phyloP scores from a whole-genome alignment of 192 early-diverging fungal genomes.

The Dimargaris xerosporica region DNA sequence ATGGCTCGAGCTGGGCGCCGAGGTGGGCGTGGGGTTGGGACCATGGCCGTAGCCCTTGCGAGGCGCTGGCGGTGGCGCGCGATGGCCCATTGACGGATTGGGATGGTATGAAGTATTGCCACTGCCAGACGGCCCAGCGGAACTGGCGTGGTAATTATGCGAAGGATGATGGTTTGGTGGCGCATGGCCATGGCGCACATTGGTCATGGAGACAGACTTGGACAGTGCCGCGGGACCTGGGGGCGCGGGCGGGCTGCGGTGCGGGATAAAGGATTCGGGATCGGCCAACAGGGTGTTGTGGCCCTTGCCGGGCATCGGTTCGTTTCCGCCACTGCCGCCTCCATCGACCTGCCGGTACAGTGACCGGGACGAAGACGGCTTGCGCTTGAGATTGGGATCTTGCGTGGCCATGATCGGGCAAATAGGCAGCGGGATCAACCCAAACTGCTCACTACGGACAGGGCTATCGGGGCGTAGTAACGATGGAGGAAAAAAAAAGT shows the following conservation, averaged over 20 bases:
- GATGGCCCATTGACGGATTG: not conserved
- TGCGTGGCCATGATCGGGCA: not conserved
- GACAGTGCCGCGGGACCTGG: not conserved
- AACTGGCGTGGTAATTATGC: not conserved
- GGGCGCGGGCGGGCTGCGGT: slow-evolving; percentile 7
- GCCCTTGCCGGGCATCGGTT: not conserved
- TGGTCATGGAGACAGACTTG: slow-evolving; percentile 10
- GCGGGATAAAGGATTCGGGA: slow-evolving; percentile 11
- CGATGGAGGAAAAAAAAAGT: not conserved
- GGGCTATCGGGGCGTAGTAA: not conserved
- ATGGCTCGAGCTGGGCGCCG: too few species aligned
- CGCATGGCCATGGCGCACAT: not conserved
- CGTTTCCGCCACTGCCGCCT: not conserved
- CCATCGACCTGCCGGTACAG: not conserved
- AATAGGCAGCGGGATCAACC: not conserved
- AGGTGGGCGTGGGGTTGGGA: too few species aligned
- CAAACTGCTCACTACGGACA: not conserved
- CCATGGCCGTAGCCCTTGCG: not conserved
- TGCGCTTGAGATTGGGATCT: not conserved
- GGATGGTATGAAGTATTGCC: not conserved
- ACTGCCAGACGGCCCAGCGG: not conserved
- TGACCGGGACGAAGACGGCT: not conserved
- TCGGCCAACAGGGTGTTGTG: slow-evolving; percentile 5
- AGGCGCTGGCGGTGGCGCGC: slow-evolving; percentile 6
- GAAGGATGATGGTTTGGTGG: not conserved